Base-by-base conservation (phyloP, 495 filamentous ascomycete genomes). In the Sporormia fimetaria region DNA sequence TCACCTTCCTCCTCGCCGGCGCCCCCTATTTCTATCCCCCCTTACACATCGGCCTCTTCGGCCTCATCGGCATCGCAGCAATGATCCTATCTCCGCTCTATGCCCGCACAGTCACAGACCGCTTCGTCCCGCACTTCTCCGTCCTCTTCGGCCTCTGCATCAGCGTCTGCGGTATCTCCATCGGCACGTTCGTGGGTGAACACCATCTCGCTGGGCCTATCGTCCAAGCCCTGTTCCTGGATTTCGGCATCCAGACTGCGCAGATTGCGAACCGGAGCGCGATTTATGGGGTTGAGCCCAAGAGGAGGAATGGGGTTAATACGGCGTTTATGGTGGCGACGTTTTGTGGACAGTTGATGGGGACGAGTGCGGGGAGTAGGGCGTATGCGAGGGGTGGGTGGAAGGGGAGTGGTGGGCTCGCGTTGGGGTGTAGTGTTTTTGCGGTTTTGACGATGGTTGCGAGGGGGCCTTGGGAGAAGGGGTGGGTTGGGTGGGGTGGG, bases 321-420 rank as follows among this genome's bases (percentile, higher is more conserved):
- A 90, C 85, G 2, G 78, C 75, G 2, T 93, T 82, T 52, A 88
- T 88, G 83, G 67, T 87, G 2, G 65, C 67, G 8, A 69, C 69
- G 0, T 90, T 87, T 55, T 71, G 69, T 30, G 83, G 83, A 0
- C 83, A 90, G 63, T 58, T 92, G 15, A 74, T 74, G 43, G 84
- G 84, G 0, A 88, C 83, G 1, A 66, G 76, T 3, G 78, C 74
- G 6, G 83, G 83, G 0, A 84, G 82, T 51, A 60, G 68, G 21
- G 54, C 87, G 3, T 88, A 82, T 59, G 76, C 79, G 6, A 44
- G 66, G 15, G 70, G 70, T 0, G 84, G 83, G 0, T 88, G 84
- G 84, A 64, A 74, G 8, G 68, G 68, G 31, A 78, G 73, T 30
- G 79, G 79, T 7, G 73, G 74, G 48, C 72, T 72, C 18, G 81